Conservation (phyloP, 495 filamentous ascomycete species). For the Talaromyces liani region DNA sequence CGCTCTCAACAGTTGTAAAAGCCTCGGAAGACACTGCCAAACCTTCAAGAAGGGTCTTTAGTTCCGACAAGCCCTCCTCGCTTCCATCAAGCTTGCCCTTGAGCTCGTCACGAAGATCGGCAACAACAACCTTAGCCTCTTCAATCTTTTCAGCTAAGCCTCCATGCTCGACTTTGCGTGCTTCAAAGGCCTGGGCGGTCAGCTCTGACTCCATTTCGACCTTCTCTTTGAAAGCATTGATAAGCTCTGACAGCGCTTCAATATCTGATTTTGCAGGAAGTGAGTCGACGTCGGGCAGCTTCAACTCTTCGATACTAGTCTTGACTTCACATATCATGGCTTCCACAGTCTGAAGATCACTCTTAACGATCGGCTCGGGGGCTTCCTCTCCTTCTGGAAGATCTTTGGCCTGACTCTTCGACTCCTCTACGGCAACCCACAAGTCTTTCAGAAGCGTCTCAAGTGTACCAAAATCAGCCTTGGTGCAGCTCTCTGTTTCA, state of each 20-base stretch:
- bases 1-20: conserved; percentile 50
- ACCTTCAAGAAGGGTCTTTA: conserved; percentile 54
- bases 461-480: conserved; percentile 68
- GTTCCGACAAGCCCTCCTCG: conserved; percentile 44
- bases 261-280: conserved; percentile 56
- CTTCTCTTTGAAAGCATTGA: conserved; percentile 63
- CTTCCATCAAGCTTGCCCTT: conserved; percentile 55
- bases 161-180: conserved; percentile 60
- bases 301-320: conserved; percentile 61
- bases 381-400: conserved; percentile 44
- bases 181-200: conserved; percentile 72
- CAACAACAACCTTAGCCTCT: conserved; percentile 47
- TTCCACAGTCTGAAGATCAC: conserved; percentile 70
- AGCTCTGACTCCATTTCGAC: conserved; percentile 61
- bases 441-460: conserved; percentile 71
- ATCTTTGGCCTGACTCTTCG: conserved; percentile 49
- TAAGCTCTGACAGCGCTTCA: conserved; percentile 56
- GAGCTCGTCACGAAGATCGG: conserved; percentile 58
- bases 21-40: conserved; percentile 54
- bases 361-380: conserved; percentile 63
- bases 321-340: conserved; percentile 75
- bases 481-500: conserved; percentile 57
- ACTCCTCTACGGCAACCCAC: conserved; percentile 63
- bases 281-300: conserved; percentile 55
- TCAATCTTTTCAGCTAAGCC: conserved; percentile 51